Percentiles rank a stretch among this genome's conserved stretches.
Evolutionary conservation across 495 filamentous ascomycete species (phyloP).

Genomic region (Xylaria venustula): DNA sequence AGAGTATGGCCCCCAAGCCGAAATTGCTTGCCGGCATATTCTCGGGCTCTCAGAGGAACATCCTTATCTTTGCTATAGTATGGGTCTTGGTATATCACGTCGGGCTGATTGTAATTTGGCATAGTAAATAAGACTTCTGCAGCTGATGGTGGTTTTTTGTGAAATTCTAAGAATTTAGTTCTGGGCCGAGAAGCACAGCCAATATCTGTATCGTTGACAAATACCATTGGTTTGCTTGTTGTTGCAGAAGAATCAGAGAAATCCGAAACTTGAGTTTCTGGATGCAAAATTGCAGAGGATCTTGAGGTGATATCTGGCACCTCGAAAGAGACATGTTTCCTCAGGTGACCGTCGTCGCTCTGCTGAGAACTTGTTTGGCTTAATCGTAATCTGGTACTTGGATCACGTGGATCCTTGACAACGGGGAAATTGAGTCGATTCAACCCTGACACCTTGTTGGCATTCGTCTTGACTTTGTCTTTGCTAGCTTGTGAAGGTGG

Average conservation of each 20-base stretch:
- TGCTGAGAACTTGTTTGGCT: conserved; percentile 61
- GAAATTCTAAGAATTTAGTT: conserved; percentile 25
- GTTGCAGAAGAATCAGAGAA: conserved; percentile 8
- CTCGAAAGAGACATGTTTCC: conserved; percentile 42
- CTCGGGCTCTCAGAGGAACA: conserved; percentile 72
- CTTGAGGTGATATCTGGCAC: conserved; percentile 5
- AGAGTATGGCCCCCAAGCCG: conserved; percentile 70
- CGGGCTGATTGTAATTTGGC: conserved; percentile 39
- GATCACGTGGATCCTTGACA: conserved; percentile 75
- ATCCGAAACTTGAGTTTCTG: conserved; percentile 3
- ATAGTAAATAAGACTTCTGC: conserved; percentile 44
- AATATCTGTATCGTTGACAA: conserved; percentile 15
- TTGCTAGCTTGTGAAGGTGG: conserved; percentile 21
- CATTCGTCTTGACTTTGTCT: conserved; percentile 16
- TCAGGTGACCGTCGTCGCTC: conserved; percentile 31
- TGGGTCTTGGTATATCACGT: conserved; percentile 77
- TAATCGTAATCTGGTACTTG: conserved; percentile 60
- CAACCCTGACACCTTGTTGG: conserved; percentile 22
- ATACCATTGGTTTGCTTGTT: background rate
- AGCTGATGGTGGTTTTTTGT: conserved; percentile 35
- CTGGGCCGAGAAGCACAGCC: conserved; percentile 20
- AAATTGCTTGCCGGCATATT: conserved; percentile 90
- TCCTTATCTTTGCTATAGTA: conserved; percentile 86
- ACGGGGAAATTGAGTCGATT: conserved; percentile 65
- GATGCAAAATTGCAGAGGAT: background rate